Evolutionary conservation across 805 yeast genomes (phyloP).

Genomic region (Saccharomyces jurei): DNA sequence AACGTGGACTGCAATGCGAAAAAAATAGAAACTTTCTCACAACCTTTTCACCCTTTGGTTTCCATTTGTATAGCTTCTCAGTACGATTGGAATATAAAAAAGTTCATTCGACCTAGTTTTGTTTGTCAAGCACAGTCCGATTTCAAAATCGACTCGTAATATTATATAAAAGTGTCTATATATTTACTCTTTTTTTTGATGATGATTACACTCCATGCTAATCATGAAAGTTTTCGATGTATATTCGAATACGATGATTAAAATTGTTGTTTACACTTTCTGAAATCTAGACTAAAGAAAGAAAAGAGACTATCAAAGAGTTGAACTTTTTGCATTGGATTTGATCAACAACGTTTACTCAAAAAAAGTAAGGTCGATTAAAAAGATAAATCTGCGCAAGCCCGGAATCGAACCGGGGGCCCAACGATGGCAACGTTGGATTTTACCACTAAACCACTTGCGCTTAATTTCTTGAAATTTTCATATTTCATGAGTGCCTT

Average conservation of each 20-base stretch:
- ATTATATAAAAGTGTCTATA: not conserved
- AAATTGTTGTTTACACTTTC: not conserved
- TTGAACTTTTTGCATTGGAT: not conserved
- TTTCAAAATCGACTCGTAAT: not conserved
- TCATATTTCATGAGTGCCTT: no score
- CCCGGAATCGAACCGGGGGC: not conserved
- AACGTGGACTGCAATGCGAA: not conserved
- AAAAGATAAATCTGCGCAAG: not conserved
- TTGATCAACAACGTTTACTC: not conserved
- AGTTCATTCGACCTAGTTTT: not conserved
- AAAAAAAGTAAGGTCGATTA: no score
- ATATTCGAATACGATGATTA: not conserved
- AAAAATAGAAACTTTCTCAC: not conserved
- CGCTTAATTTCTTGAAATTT: no score
- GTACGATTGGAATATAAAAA: not conserved
- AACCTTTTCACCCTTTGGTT: not conserved
- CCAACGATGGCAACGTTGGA: not conserved
- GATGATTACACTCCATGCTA: not conserved
- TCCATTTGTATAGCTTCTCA: not conserved
- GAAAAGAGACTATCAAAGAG: not conserved
- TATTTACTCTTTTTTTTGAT: not conserved
- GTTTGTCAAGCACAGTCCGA: not conserved
- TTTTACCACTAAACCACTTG: not conserved
- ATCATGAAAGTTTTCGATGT: not conserved
- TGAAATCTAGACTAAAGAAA: not conserved